Evolutionary conservation across 805 yeast genomes (phyloP).

Genomic region (Sugiyamaella smithiae): DNA sequence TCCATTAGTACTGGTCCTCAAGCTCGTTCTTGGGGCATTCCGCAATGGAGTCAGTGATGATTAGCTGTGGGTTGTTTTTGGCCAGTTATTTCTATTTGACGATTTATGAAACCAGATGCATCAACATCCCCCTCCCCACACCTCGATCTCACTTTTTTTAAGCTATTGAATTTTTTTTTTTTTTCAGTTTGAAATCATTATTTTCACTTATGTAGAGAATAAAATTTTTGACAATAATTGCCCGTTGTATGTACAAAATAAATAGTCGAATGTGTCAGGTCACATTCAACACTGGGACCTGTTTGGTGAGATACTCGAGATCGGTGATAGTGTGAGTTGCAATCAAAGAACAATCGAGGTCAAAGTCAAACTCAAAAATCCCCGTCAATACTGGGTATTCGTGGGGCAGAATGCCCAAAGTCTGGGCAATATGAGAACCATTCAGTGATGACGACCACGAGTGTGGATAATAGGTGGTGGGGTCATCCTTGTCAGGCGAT

Average conservation of each 20-base stretch:
- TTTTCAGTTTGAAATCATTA: neutral
- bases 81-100: neutral
- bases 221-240: too few species aligned
- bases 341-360: slow-evolving; percentile 26
- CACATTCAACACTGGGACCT: too few species aligned
- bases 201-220: slow-evolving; percentile 1
- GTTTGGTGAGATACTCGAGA: slow-evolving; percentile 34
- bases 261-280: too few species aligned
- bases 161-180: too few species aligned
- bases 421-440: slow-evolving; percentile 22
- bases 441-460: slow-evolving; percentile 15
- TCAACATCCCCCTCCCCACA: slow-evolving; percentile 4
- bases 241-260: too few species aligned
- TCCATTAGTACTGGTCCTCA: slow-evolving; percentile 1
- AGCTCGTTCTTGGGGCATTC: neutral
- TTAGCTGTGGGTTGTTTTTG: neutral
- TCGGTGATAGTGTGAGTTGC: slow-evolving; percentile 32
- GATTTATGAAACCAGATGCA: slow-evolving; percentile 1
- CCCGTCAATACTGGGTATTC: slow-evolving; percentile 37
- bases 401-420: slow-evolving; percentile 31
- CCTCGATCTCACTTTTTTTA: neutral
- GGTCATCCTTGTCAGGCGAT: slow-evolving; percentile 14
- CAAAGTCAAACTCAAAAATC: slow-evolving; percentile 36
- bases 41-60: slow-evolving; percentile 6
- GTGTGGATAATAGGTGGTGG: slow-evolving; percentile 8